These are phyloP conservation scores for Podospora fimiseda DNA, from an alignment of 495 filamentous ascomycete genomes.

Conservation along the genomic window DNA sequence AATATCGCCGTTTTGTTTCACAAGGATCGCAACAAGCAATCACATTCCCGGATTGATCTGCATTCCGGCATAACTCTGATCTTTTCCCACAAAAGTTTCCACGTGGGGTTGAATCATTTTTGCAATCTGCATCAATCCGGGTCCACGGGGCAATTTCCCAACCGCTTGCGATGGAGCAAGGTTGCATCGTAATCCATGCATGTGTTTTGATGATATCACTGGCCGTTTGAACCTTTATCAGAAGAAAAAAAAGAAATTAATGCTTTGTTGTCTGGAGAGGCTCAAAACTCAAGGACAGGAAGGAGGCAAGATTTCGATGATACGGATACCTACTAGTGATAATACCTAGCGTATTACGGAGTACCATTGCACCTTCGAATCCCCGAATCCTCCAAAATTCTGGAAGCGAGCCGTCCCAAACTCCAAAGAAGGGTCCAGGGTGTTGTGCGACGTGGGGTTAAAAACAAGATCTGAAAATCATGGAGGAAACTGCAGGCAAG, in stretches of 20 bases:
- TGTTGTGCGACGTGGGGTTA: no score
- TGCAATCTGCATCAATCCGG: neutral
- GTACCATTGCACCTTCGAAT: no score
- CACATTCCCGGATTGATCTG: neutral
- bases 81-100: neutral
- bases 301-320: no score
- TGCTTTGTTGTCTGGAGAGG: neutral
- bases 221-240: neutral
- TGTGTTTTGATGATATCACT: neutral
- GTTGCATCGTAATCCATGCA: neutral
- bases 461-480: no score
- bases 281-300: neutral
- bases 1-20: neutral
- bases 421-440: no score
- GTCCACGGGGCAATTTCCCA: conserved; percentile 8
- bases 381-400: no score
- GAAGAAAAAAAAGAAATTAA: neutral
- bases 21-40: neutral
- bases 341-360: no score
- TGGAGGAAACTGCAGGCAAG: no score
- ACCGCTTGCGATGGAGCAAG: neutral
- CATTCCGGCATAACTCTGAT: neutral
- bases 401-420: no score
- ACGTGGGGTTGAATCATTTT: neutral
- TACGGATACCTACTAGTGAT: no score